phyloP scores from a whole-genome alignment of 768 basidiomycete genomes.

The Scleroderma bovista region DNA sequence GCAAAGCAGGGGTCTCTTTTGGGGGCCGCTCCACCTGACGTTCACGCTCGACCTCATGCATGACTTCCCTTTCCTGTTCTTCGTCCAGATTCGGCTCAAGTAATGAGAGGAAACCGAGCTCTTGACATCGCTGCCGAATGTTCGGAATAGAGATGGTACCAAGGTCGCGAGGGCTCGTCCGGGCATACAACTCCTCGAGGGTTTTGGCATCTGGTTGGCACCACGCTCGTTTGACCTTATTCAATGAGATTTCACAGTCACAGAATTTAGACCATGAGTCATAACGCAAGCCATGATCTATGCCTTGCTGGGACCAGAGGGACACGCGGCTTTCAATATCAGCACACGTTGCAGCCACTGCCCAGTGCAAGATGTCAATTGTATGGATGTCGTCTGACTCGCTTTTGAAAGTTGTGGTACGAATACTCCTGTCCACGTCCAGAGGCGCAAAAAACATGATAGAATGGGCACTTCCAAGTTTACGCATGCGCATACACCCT shows the following conservation, averaged over 20 bases:
- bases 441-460: constrained; percentile 39
- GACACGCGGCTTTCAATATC: constrained; percentile 31
- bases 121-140: background rate
- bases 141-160: background rate
- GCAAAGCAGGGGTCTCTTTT: background rate
- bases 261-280: background rate
- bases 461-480: constrained; percentile 38
- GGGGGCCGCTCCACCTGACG: constrained; percentile 30
- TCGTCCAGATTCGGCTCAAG: constrained; percentile 26
- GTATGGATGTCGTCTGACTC: constrained; percentile 4
- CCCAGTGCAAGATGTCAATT: constrained; percentile 34
- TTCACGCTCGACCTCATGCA: constrained; percentile 36
- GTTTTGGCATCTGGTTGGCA: background rate
- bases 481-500: constrained; percentile 47
- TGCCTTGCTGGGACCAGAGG: constrained; percentile 36
- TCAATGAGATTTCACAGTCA: background rate
- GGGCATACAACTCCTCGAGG: background rate
- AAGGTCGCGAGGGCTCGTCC: background rate
- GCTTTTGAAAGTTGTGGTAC: constrained; percentile 10
- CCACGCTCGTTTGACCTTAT: background rate
- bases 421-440: constrained; percentile 32
- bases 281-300: background rate
- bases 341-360: constrained; percentile 34
- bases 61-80: constrained; percentile 41
- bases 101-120: constrained; percentile 9